Evolutionary conservation across 371 early-diverging fungal genomes (phyloP).

Genomic region (Choanephora cucurbitarum): DNA sequence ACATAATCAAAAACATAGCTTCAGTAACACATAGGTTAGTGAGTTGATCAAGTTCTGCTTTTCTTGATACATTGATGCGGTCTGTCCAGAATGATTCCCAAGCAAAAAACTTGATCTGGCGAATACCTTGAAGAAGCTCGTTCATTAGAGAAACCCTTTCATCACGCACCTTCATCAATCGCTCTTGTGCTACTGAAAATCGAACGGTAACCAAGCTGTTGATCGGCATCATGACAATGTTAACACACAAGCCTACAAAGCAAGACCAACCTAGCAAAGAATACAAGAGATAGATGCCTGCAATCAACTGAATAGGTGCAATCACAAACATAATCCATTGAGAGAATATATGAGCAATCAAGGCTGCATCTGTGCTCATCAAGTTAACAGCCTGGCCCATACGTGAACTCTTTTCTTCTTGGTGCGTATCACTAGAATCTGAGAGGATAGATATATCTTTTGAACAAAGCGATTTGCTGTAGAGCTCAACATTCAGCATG

Average conservation of each 20-base stretch:
- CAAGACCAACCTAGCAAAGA: slow-evolving; percentile 60
- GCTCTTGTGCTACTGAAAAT: slow-evolving; percentile 44
- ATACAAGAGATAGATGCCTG: slow-evolving; percentile 62
- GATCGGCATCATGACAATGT: slow-evolving; percentile 48
- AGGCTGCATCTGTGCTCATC: slow-evolving; percentile 82
- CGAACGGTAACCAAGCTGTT: slow-evolving; percentile 45
- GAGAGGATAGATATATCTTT: slow-evolving; percentile 25
- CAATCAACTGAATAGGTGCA: slow-evolving; percentile 52
- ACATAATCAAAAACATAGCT: slow-evolving; percentile 26
- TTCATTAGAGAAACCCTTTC: slow-evolving; percentile 49
- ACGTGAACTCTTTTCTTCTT: slow-evolving; percentile 38
- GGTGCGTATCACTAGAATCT: slow-evolving; percentile 14
- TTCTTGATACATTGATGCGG: slow-evolving; percentile 47
- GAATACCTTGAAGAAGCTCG: slow-evolving; percentile 57
- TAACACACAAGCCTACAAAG: slow-evolving; percentile 58
- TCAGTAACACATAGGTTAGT: slow-evolving; percentile 19
- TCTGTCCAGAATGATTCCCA: slow-evolving; percentile 49
- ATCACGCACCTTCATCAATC: slow-evolving; percentile 47
- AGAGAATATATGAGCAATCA: slow-evolving; percentile 60
- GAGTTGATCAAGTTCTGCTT: slow-evolving; percentile 47
- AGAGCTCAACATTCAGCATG: slow-evolving; percentile 57
- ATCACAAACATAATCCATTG: slow-evolving; percentile 57
- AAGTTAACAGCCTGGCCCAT: slow-evolving; percentile 83
- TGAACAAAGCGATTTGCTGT: slow-evolving; percentile 54
- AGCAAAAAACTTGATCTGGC: slow-evolving; percentile 68